These are phyloP conservation scores for Eimeria acervulina DNA, from an alignment of 169 alveolate genomes.

Conservation along the genomic window DNA sequence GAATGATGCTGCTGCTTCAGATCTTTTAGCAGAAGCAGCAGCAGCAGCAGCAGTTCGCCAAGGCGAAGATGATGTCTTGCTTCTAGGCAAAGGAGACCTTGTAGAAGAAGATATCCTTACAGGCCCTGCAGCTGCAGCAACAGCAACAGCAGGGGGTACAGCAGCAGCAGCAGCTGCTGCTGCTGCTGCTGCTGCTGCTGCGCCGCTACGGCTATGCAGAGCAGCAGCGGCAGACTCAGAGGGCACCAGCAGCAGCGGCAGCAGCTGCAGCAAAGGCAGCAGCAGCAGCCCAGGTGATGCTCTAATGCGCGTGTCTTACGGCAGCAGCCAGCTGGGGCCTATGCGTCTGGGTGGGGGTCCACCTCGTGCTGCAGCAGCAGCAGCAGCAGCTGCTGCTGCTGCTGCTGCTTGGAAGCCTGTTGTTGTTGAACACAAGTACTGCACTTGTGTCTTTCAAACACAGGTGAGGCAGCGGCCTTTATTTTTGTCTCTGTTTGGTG, in stretches of 20 bases:
- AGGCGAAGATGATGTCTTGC: slow-evolving; percentile 21
- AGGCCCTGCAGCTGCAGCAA: not conserved
- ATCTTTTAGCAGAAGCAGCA: slow-evolving; percentile 54
- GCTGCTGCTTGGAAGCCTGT: not conserved
- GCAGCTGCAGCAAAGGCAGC: slow-evolving; percentile 59
- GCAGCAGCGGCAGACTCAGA: not conserved
- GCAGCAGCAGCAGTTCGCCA: slow-evolving; percentile 61
- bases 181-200: slow-evolving; percentile 35
- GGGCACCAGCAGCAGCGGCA: slow-evolving; percentile 28
- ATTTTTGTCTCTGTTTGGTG: slow-evolving; percentile 59
- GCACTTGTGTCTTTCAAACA: slow-evolving; percentile 1
- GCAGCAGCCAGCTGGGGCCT: slow-evolving; percentile 12
- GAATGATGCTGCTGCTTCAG: not conserved
- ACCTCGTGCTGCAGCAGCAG: not conserved
- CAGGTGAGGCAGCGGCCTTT: slow-evolving; percentile 73
- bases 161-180: not conserved
- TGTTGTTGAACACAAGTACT: slow-evolving; percentile 10
- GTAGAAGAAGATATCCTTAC: not conserved
- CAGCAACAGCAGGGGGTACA: slow-evolving; percentile 12
- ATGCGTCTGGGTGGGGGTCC: not conserved
- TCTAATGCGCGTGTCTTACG: not conserved
- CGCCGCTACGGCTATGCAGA: slow-evolving; percentile 38
- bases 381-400: not conserved
- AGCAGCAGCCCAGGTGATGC: slow-evolving; percentile 31
- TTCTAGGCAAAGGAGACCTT: not conserved